Conservation (phyloP, 139 green algal species). For the Spirogloea muscicola region DNA sequence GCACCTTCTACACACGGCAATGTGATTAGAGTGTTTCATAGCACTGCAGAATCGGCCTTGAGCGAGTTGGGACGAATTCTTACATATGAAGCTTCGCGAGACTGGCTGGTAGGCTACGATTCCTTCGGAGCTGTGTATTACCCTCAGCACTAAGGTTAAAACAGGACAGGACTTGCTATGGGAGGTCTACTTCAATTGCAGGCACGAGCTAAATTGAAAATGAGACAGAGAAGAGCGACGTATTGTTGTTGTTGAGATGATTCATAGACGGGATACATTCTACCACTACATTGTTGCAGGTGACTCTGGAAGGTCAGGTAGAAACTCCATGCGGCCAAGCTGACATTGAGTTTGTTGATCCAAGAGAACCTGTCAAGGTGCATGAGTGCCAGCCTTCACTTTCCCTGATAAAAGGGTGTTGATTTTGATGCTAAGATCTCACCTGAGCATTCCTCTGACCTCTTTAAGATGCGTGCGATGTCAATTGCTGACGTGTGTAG, state of each 20-base stretch:
- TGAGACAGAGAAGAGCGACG: background rate
- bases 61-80: constrained; percentile 89
- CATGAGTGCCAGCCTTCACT: background rate
- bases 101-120: constrained; percentile 65
- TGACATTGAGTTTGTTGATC: constrained; percentile 78
- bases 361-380: constrained; percentile 63
- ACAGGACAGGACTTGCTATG: too few relatives aligned
- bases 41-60: constrained; percentile 47
- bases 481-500: background rate
- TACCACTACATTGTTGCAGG: constrained; percentile 21
- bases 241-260: background rate
- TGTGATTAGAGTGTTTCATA: background rate
- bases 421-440: background rate
- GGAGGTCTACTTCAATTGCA: too few relatives aligned
- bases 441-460: background rate
- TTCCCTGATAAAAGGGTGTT: background rate
- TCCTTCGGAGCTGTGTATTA: background rate
- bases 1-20: background rate
- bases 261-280: background rate
- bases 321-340: constrained; percentile 75
- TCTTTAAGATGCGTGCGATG: background rate
- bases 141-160: background rate
- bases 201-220: background rate
- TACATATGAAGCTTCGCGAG: constrained; percentile 79
- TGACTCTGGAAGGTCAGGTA: constrained; percentile 70